Evolutionary conservation across 768 basidiomycete species (phyloP).

Genomic region (Boletus rubescentipes): DNA sequence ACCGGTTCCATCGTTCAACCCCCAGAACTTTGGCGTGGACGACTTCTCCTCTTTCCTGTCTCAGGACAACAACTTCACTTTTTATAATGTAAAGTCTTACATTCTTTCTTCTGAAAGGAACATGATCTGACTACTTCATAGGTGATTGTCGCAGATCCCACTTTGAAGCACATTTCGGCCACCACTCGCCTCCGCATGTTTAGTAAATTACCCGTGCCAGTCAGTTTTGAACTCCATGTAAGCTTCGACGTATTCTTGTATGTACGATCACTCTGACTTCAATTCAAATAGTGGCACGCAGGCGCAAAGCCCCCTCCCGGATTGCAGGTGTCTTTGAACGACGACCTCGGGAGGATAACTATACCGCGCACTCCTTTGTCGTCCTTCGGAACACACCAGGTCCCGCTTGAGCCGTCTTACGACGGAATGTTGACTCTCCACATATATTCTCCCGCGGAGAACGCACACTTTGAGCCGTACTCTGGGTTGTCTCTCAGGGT

Average conservation of each 20-base stretch:
- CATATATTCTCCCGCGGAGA: not conserved
- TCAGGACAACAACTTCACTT: not conserved
- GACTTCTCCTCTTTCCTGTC: conserved; percentile 1
- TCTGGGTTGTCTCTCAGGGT: conserved; percentile 8
- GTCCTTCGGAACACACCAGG: not conserved
- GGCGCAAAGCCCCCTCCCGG: not conserved
- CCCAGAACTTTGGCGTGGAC: not conserved
- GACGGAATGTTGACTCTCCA: conserved; percentile 6
- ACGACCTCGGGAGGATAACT: not conserved
- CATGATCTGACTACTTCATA: not conserved
- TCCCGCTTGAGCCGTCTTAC: not conserved
- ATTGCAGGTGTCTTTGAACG: conserved; percentile 6
- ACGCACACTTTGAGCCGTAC: conserved; percentile 2
- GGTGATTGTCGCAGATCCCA: conserved; percentile 13
- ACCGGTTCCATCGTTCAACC: not conserved
- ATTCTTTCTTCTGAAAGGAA: not conserved
- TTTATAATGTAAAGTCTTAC: conserved; percentile 3
- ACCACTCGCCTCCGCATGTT: conserved; percentile 10
- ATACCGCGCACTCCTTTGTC: not conserved
- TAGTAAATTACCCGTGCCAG: not conserved
- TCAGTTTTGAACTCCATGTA: conserved; percentile 3
- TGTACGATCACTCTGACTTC: not conserved
- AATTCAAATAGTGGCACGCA: conserved; percentile 1
- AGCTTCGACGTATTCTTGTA: not conserved
- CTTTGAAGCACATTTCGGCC: conserved; percentile 2